Evolutionary conservation across 495 filamentous ascomycete genomes (phyloP).

Genomic region (Acidiella bohemica): DNA sequence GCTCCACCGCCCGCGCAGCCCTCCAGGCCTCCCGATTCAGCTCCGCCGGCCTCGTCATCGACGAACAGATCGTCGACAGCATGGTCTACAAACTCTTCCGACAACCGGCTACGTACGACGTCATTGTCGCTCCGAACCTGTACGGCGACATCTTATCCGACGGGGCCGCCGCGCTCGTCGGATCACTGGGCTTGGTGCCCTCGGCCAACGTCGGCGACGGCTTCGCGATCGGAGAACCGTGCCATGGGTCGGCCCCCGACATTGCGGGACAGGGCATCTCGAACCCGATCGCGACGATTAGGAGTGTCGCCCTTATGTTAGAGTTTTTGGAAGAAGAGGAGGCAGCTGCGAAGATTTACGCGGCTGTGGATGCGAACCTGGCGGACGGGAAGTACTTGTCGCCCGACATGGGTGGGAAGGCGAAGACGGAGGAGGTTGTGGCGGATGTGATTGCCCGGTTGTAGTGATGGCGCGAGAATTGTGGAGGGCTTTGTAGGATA

Average conservation of each 20-base stretch:
- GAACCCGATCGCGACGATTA: constrained; percentile 89
- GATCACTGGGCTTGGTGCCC: constrained; percentile 88
- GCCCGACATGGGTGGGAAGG: constrained; percentile 83
- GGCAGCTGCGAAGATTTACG: constrained; percentile 79
- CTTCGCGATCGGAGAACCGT: constrained; percentile 96
- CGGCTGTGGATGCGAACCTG: constrained; percentile 82
- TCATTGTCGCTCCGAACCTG: constrained; percentile 94
- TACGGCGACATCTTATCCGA: constrained; percentile 97
- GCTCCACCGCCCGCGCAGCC: constrained; percentile 56
- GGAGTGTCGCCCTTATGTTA: constrained; percentile 86
- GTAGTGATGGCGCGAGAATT: constrained; percentile 33
- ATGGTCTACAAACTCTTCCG: constrained; percentile 99
- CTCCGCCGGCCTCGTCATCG: constrained; percentile 51
- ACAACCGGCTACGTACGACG: constrained; percentile 84
- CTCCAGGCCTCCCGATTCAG: constrained; percentile 43
- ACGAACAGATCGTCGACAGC: constrained; percentile 96
- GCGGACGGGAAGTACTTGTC: constrained; percentile 69
- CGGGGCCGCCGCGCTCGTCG: constrained; percentile 88
- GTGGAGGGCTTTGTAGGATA: not conserved
- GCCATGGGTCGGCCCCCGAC: constrained; percentile 90
- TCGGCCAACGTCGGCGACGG: constrained; percentile 87
- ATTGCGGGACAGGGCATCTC: constrained; percentile 87
- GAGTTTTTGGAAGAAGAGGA: constrained; percentile 80
- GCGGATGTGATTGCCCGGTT: constrained; percentile 77
- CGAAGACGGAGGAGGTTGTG: constrained; percentile 77